Evolutionary conservation across 495 filamentous ascomycete species (phyloP).

Genomic region (Neurospora intermedia): DNA sequence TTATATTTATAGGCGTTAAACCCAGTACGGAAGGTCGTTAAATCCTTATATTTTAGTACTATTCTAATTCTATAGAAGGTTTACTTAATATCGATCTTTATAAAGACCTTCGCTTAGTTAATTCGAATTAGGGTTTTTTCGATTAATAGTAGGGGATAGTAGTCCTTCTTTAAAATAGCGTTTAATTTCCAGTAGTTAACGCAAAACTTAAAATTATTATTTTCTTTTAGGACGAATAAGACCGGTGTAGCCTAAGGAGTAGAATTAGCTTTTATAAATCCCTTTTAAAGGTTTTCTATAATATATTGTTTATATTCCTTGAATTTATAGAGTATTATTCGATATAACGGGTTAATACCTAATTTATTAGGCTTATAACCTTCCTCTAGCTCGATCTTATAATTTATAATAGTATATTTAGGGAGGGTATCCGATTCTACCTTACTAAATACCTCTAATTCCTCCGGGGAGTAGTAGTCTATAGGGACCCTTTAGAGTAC

Average conservation of each 20-base stretch:
- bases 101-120: constrained; percentile 25
- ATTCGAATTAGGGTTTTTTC: constrained; percentile 28
- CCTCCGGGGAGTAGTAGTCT: too few relatives aligned
- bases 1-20: constrained; percentile 22
- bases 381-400: too few relatives aligned
- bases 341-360: constrained; percentile 11
- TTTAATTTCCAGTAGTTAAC: constrained; percentile 38
- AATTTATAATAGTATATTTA: too few relatives aligned
- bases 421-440: too few relatives aligned
- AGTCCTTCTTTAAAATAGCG: constrained; percentile 29
- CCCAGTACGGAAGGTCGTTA: constrained; percentile 21
- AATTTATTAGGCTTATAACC: neutral
- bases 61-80: constrained; percentile 17
- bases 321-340: constrained; percentile 16
- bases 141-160: constrained; percentile 35
- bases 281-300: constrained; percentile 1
- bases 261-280: neutral
- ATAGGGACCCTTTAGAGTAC: too few relatives aligned
- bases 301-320: constrained; percentile 6
- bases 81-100: constrained; percentile 28
- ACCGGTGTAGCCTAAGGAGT: constrained; percentile 17
- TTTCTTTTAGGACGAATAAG: constrained; percentile 25
- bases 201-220: constrained; percentile 28
- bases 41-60: constrained; percentile 12
- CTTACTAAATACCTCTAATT: too few relatives aligned